These are phyloP conservation scores for Pseudogymnoascus sp. DNA, from an alignment of 2,329 filamentous ascomycete species.

Conservation along the genomic window DNA sequence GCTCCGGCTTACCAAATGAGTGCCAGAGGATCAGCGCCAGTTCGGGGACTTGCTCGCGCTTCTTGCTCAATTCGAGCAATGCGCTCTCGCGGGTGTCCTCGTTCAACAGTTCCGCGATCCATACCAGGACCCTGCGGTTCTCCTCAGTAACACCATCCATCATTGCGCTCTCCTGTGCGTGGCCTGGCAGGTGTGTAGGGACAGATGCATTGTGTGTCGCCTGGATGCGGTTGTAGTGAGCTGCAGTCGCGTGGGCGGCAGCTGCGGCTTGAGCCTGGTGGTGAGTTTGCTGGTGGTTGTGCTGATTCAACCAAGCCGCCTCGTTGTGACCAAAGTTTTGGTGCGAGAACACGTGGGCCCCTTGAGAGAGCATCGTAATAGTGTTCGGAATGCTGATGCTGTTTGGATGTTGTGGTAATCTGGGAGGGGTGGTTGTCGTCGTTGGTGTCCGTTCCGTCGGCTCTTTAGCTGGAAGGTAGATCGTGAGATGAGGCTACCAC, in stretches of 20 bases:
- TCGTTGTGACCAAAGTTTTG: conserved; percentile 45
- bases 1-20: conserved; percentile 69
- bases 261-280: conserved; percentile 32
- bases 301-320: conserved; percentile 56
- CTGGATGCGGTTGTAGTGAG: conserved; percentile 67
- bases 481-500: conserved; percentile 10
- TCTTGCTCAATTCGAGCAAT: conserved; percentile 93
- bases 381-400: background rate
- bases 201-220: conserved; percentile 46
- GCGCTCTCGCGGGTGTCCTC: conserved; percentile 82
- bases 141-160: conserved; percentile 74
- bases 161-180: conserved; percentile 48
- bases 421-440: background rate
- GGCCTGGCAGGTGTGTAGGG: conserved; percentile 24
- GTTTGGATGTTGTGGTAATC: background rate
- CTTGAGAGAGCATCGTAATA: conserved; percentile 44
- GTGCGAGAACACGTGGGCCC: conserved; percentile 59
- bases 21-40: conserved; percentile 96
- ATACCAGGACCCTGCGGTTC: conserved; percentile 84
- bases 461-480: conserved; percentile 10
- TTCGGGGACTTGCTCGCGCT: conserved; percentile 95
- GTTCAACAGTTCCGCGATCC: conserved; percentile 86
- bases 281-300: conserved; percentile 33
- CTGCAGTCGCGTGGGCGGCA: conserved; percentile 26
- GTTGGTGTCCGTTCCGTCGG: background rate